Evolutionary conservation across 1,284 basidiomycete species (phyloP).

Genomic region (Somion occarium): DNA sequence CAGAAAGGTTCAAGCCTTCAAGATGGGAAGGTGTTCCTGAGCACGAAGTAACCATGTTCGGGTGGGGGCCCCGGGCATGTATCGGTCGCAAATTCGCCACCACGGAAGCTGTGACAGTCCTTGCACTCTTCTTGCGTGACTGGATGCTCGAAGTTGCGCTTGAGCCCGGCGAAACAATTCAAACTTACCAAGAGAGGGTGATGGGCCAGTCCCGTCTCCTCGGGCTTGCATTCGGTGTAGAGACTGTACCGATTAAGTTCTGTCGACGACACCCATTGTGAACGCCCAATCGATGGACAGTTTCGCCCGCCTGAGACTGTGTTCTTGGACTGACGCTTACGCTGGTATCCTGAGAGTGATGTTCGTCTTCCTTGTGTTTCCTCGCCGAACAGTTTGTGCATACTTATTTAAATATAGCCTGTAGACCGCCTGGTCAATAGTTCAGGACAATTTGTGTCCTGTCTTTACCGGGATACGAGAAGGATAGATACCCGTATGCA

Average conservation of each 20-base stretch:
- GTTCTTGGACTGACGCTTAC: too few relatives aligned
- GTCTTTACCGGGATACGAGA: too few relatives aligned
- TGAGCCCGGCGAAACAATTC: conserved; percentile 35
- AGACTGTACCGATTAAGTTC: not conserved
- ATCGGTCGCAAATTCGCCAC: conserved; percentile 52
- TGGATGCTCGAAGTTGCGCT: conserved; percentile 44
- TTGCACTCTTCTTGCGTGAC: conserved; percentile 46
- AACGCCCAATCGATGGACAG: too few relatives aligned
- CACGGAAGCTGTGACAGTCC: conserved; percentile 47
- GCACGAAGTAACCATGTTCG: not conserved
- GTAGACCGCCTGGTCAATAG: too few relatives aligned
- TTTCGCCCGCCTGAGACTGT: too few relatives aligned
- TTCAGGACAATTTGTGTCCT: too few relatives aligned
- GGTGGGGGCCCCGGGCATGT: conserved; percentile 44
- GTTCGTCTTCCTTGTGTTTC: too few relatives aligned
- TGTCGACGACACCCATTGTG: too few relatives aligned
- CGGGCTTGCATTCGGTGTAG: not conserved
- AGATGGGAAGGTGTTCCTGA: conserved; percentile 31
- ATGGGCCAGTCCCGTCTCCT: conserved; percentile 22
- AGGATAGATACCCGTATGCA: too few relatives aligned
- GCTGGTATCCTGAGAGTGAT: too few relatives aligned
- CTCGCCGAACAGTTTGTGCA: too few relatives aligned
- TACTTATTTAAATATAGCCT: too few relatives aligned
- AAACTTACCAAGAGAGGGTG: conserved; percentile 39
- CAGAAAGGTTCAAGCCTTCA: conserved; percentile 33